Percentiles rank a stretch among this genome's conserved stretches.
Evolutionary conservation across 78 protist species (phyloP).

Genomic region (Dictyostelium purpureum): DNA sequence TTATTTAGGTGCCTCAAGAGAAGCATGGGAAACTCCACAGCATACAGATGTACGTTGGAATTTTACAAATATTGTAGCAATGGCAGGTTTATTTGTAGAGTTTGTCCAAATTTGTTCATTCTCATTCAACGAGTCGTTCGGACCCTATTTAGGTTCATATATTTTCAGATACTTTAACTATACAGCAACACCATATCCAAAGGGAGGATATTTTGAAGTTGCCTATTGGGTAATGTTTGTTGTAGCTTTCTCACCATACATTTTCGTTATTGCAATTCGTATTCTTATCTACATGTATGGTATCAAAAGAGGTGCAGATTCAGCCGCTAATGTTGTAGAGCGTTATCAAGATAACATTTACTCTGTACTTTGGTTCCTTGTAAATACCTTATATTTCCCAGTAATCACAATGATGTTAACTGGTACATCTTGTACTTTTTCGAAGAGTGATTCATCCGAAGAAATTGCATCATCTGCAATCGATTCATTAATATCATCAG

Average conservation of each 20-base stretch:
- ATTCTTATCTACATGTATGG: constrained; percentile 75
- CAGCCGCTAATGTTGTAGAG: constrained; percentile 60
- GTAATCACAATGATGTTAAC: constrained; percentile 76
- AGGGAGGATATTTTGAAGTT: constrained; percentile 42
- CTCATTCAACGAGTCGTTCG: constrained; percentile 42
- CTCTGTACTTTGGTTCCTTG: constrained; percentile 66
- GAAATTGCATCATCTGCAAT: neutral
- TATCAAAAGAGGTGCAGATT: constrained; percentile 56
- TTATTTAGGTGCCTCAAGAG: constrained; percentile 70
- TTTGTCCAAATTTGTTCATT: constrained; percentile 73
- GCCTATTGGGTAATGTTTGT: constrained; percentile 80
- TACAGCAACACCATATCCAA: constrained; percentile 63
- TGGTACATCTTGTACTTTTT: constrained; percentile 64
- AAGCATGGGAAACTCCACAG: constrained; percentile 74
- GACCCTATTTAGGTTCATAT: constrained; percentile 29
- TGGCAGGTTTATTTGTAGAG: constrained; percentile 80
- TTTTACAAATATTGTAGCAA: constrained; percentile 61
- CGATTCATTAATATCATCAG: neutral
- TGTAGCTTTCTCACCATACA: constrained; percentile 66
- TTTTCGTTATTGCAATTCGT: constrained; percentile 69
- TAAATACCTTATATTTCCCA: constrained; percentile 71
- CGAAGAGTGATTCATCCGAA: neutral
- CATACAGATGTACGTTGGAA: constrained; percentile 76
- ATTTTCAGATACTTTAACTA: constrained; percentile 28
- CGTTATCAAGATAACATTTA: constrained; percentile 71